Evolutionary conservation across 2,329 filamentous ascomycete species (phyloP).

Genomic region (Penicillium brevicompactum): DNA sequence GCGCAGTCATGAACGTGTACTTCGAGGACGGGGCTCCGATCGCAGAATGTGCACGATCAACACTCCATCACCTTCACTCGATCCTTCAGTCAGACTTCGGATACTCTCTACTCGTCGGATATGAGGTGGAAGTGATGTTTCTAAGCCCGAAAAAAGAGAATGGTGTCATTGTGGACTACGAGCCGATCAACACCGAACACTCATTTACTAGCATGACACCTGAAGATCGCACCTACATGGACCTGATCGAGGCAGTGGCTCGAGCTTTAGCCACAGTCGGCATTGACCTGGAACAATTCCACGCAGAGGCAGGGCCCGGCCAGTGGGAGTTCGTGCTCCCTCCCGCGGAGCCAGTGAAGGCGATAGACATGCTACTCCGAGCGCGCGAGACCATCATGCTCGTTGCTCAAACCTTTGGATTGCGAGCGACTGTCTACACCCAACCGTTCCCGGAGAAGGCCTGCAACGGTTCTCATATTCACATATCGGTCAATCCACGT

Average conservation of each 20-base stretch:
- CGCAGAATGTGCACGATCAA: slow-evolving; percentile 4
- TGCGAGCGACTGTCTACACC: slow-evolving; percentile 25
- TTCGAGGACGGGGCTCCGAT: neutral
- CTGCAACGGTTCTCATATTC: slow-evolving; percentile 28
- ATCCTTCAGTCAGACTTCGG: neutral
- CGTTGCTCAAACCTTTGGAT: slow-evolving; percentile 14
- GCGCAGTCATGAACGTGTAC: slow-evolving; percentile 7
- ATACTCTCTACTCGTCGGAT: slow-evolving; percentile 57
- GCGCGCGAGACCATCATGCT: slow-evolving; percentile 25
- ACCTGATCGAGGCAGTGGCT: slow-evolving; percentile 26
- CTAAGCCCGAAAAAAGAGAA: slow-evolving; percentile 50
- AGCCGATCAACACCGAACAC: slow-evolving; percentile 52
- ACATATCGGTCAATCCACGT: slow-evolving; percentile 54
- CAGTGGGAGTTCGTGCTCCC: slow-evolving; percentile 32
- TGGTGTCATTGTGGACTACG: slow-evolving; percentile 48
- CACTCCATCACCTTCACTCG: neutral
- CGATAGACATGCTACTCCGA: slow-evolving; percentile 25
- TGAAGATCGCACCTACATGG: slow-evolving; percentile 55
- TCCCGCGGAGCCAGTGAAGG: slow-evolving; percentile 19
- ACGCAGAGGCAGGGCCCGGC: slow-evolving; percentile 27
- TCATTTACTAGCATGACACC: slow-evolving; percentile 63
- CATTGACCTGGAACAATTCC: slow-evolving; percentile 29
- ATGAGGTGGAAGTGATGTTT: slow-evolving; percentile 75
- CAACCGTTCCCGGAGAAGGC: slow-evolving; percentile 16
- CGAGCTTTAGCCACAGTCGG: slow-evolving; percentile 17